Conservation (phyloP, 1,284 basidiomycete genomes). For the Rhizoctonia solani region DNA sequence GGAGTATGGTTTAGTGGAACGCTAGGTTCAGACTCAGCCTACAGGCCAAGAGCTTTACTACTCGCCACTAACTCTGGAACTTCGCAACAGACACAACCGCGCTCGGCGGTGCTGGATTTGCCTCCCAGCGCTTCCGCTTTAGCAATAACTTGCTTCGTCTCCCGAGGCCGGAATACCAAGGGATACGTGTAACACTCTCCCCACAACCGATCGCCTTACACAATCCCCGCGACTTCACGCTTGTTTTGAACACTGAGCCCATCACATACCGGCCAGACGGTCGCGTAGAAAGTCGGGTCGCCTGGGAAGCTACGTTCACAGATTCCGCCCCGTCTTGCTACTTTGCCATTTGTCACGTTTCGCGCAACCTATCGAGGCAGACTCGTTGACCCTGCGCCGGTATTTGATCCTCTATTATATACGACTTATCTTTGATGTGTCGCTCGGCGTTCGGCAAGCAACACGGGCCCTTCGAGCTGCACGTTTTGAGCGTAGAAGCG, state of each 20-base stretch:
- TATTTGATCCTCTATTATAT: conserved; percentile 12
- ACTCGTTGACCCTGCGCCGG: conserved; percentile 5
- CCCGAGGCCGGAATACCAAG: conserved; percentile 7
- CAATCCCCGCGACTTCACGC: conserved; percentile 11
- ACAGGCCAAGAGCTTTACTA: background rate
- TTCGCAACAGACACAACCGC: conserved; percentile 4
- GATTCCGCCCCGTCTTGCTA: background rate
- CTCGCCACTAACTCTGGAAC: background rate
- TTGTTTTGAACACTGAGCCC: background rate
- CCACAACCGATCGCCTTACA: background rate
- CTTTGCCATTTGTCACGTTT: conserved; percentile 9
- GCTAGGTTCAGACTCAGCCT: conserved; percentile 8
- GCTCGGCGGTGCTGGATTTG: conserved; percentile 20
- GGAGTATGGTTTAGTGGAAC: conserved; percentile 17
- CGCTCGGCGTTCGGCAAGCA: conserved; percentile 25
- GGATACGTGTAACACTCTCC: conserved; percentile 3
- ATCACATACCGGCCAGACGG: conserved; percentile 11
- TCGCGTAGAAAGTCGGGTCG: conserved; percentile 9
- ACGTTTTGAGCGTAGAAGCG: conserved; percentile 1
- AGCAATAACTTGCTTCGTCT: background rate
- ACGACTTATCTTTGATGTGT: conserved; percentile 20
- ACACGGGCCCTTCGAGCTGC: conserved; percentile 2
- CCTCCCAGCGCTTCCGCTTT: conserved; percentile 16
- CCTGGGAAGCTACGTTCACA: conserved; percentile 13
- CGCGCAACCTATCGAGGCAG: conserved; percentile 14